Percentiles rank a stretch among this genome's conserved stretches.
Conservation (phyloP, 805 yeast species). For the Candida wancherniae region DNA sequence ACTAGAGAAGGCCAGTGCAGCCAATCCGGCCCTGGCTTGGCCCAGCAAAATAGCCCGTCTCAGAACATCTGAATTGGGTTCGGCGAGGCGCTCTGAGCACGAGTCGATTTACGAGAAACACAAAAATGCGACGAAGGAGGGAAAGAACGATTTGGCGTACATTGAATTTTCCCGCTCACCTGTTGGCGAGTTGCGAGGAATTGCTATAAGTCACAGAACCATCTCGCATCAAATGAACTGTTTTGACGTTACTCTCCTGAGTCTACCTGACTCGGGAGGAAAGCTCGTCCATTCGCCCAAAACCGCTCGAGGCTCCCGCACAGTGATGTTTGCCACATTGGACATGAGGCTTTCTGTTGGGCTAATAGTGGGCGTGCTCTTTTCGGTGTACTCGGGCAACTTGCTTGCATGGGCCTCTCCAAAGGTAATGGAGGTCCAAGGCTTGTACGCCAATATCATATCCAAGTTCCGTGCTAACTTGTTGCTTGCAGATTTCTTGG, state of each 20-base stretch:
- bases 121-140: slow-evolving; percentile 13
- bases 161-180: slow-evolving; percentile 90
- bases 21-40: slow-evolving; percentile 51
- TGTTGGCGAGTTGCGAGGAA: slow-evolving; percentile 87
- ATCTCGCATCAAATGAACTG: slow-evolving; percentile 84
- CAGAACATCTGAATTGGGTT: slow-evolving; percentile 86
- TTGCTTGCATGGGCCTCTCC: slow-evolving; percentile 75
- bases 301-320: slow-evolving; percentile 37
- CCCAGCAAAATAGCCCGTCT: slow-evolving; percentile 71
- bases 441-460: slow-evolving; percentile 78
- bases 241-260: slow-evolving; percentile 61
- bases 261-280: slow-evolving; percentile 57
- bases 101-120: slow-evolving; percentile 16
- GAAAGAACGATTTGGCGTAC: slow-evolving; percentile 66
- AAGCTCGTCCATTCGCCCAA: slow-evolving; percentile 39
- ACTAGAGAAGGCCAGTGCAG: slow-evolving; percentile 55
- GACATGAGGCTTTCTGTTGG: slow-evolving; percentile 66
- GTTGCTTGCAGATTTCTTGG: slow-evolving; percentile 79
- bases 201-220: slow-evolving; percentile 85
- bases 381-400: slow-evolving; percentile 83
- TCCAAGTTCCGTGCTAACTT: slow-evolving; percentile 68
- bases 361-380: slow-evolving; percentile 70
- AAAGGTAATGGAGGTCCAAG: slow-evolving; percentile 68
- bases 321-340: slow-evolving; percentile 48
- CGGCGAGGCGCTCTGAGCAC: slow-evolving; percentile 38